Base-by-base conservation (phyloP, 495 filamentous ascomycete genomes). In the Viridothelium virens region DNA sequence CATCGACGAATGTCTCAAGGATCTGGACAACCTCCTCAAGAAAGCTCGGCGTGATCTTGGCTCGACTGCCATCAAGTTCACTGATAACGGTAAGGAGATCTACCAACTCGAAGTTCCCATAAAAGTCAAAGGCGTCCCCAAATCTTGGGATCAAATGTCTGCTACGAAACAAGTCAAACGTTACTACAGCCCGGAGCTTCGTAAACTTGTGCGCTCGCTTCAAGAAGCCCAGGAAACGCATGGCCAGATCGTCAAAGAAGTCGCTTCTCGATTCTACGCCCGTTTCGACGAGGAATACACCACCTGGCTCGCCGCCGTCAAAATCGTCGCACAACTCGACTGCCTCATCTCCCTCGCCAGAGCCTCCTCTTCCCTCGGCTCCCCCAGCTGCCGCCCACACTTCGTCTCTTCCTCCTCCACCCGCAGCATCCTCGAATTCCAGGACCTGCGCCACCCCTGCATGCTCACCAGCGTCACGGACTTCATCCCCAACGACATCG, bases 401-500 rank as follows among this genome's bases (percentile, higher is more conserved):
- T 97, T 99, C 74, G 84, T 96, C 10, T 87, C 92, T 65, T 83
- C 39, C 44, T 67, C 92, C 65, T 83, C 39, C 44, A 66, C 68
- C 38, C 69, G 92, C 47, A 96, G 89, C 73, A 86, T 96, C 5
- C 78, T 99, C 33, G 89, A 96, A 68, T 96, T 97, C 70, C 82
- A 90, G 62, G 92, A 96, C 69, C 86, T 99, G 16, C 88, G 95
- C 2, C 94, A 99, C 74, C 94, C 94, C 2, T 97, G 94, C 77
- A 91, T 98, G 81, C 78, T 92, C 50, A 89, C 88, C 38, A 91
- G 85, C 3, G 90, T 96, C 7, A 85, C 86, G 56, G 92, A 97
- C 76, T 99, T 99, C 76, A 99, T 99, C 70, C 94, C 94, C 12
- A 99, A 99, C 71, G 89, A 96, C 73, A 85, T 99, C 64, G 83